A percentile compares a stretch with the other conserved stretches of the same genome.
Evolutionary conservation across 176 grass and related monocot genomes (phyloP).

Genomic region (Oryza rufipogon): DNA sequence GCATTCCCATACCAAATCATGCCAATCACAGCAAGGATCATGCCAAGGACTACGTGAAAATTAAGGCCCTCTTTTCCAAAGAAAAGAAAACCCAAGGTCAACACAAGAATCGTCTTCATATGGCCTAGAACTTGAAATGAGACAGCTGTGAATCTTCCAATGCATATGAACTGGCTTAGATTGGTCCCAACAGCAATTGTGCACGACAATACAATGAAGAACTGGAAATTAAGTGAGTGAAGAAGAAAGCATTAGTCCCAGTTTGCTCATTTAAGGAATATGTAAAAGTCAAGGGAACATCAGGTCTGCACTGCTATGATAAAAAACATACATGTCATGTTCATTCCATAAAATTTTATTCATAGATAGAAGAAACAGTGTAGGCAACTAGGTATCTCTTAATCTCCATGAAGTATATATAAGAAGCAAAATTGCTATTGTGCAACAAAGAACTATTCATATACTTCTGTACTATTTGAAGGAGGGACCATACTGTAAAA

Average conservation of each 20-base stretch:
- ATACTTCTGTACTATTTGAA: not conserved
- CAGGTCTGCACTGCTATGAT: not conserved
- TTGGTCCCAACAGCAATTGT: constrained; percentile 56
- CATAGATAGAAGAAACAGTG: not conserved
- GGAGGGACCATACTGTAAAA: not conserved
- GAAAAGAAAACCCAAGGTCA: constrained; percentile 48
- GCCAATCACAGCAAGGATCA: constrained; percentile 40
- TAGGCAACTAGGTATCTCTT: not conserved
- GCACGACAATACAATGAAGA: constrained; percentile 55
- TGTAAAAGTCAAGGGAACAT: not conserved
- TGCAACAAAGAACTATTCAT: not conserved
- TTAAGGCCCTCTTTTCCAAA: constrained; percentile 48
- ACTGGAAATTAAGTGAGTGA: constrained; percentile 32
- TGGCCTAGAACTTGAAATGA: constrained; percentile 52
- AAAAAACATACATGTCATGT: not conserved
- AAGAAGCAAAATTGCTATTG: not conserved
- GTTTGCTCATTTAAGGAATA: not conserved
- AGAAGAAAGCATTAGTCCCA: constrained; percentile 1
- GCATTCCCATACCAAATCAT: constrained; percentile 48
- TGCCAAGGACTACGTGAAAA: constrained; percentile 42
- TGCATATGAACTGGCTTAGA: constrained; percentile 62
- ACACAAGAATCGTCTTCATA: constrained; percentile 50
- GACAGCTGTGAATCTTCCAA: constrained; percentile 46
- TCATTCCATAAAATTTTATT: not conserved
- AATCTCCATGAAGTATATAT: not conserved